phyloP scores from a whole-genome alignment of 2,329 filamentous ascomycete species.

The Cercospora zeae-maydis region DNA sequence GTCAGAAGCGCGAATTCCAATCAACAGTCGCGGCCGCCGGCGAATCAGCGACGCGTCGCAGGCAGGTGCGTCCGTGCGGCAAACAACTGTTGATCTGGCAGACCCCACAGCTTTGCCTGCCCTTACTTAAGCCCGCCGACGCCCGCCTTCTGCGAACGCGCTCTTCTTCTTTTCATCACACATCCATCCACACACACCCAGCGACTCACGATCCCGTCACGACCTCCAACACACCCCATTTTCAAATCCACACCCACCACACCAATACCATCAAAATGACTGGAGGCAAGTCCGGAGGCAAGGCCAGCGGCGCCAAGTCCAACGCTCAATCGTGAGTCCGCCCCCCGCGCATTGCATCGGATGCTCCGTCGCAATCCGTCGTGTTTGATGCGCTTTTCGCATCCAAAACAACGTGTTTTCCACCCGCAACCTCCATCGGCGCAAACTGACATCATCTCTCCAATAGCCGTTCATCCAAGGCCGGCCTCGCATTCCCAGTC shows the following conservation, averaged over 20 bases:
- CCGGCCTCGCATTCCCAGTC: conserved; percentile 96
- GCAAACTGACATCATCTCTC: conserved; percentile 42
- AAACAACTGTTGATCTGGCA: conserved; percentile 16
- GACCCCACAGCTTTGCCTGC: conserved; percentile 6
- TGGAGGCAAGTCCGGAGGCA: conserved; percentile 99
- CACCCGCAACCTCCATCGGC: conserved; percentile 21
- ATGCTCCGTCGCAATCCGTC: conserved; percentile 23
- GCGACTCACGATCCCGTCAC: conserved; percentile 22
- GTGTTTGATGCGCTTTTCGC: conserved; percentile 44
- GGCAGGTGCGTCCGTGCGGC: conserved; percentile 13
- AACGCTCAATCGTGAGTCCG: conserved; percentile 95
- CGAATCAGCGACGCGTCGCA: conserved; percentile 15
- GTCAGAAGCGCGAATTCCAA: conserved; percentile 6
- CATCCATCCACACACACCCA: conserved; percentile 35
- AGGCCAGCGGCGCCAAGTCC: conserved; percentile 94
- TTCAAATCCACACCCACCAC: conserved; percentile 33
- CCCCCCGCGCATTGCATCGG: conserved; percentile 16
- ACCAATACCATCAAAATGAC: conserved; percentile 81
- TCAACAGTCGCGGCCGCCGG: conserved; percentile 2
- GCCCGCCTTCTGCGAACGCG: conserved; percentile 17
- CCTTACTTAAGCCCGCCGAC: conserved; percentile 18
- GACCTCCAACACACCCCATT: conserved; percentile 29
- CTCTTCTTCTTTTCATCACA: conserved; percentile 38
- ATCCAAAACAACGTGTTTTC: conserved; percentile 33
- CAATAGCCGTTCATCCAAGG: conserved; percentile 91